These are phyloP conservation scores for Aspergillus amoenus DNA, from an alignment of 2,329 filamentous ascomycete genomes.

Conservation along the genomic window DNA sequence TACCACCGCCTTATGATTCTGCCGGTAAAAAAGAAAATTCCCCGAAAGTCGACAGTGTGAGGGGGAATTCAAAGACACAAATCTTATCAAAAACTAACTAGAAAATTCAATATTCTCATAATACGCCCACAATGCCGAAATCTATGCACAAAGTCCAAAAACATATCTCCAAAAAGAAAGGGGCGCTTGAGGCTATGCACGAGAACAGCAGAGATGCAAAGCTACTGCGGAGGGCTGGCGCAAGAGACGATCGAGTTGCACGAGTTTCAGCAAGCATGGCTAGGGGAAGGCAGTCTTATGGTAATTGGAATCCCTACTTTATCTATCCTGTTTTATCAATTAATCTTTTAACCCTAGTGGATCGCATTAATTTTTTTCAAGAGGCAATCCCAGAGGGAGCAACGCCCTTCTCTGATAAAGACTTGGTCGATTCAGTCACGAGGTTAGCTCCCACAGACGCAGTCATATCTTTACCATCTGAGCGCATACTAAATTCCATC, in stretches of 20 bases:
- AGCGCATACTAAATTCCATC: neutral
- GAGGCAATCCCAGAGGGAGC: constrained; percentile 50
- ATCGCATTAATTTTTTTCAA: constrained; percentile 71
- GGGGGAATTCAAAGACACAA: neutral
- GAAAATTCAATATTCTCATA: neutral
- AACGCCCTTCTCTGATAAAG: constrained; percentile 35
- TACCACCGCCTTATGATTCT: constrained; percentile 35
- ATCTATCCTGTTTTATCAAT: neutral
- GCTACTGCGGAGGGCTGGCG: constrained; percentile 73
- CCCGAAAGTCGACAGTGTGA: constrained; percentile 3
- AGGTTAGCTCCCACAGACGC: constrained; percentile 47
- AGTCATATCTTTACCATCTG: neutral
- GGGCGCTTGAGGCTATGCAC: constrained; percentile 72
- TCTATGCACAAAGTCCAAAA: constrained; percentile 82
- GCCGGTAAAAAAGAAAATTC: constrained; percentile 27
- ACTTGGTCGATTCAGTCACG: constrained; percentile 54
- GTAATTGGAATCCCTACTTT: constrained; percentile 48
- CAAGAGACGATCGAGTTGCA: constrained; percentile 78
- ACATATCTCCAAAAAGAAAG: constrained; percentile 84
- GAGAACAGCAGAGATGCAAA: constrained; percentile 85
- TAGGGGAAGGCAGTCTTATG: constrained; percentile 71
- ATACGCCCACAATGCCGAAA: constrained; percentile 62
- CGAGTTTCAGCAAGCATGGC: constrained; percentile 67
- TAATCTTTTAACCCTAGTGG: constrained; percentile 48
- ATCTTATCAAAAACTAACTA: neutral